Evolutionary conservation across 345 rosid species (phyloP).

Genomic region (Salix viminalis): DNA sequence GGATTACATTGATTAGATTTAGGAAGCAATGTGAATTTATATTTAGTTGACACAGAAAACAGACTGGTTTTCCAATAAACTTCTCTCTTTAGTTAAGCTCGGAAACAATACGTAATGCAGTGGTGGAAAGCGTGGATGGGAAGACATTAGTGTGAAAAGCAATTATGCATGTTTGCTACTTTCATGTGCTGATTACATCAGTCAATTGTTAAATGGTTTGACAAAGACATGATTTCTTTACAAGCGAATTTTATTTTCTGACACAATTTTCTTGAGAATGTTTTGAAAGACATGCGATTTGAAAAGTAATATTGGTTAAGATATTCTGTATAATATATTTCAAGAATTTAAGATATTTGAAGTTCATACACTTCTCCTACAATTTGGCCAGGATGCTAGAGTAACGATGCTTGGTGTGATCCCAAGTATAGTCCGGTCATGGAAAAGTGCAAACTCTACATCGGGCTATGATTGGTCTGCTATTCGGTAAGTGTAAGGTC

Average conservation of each 20-base stretch:
- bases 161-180: background rate
- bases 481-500: constrained; percentile 60
- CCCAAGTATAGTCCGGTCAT: constrained; percentile 87
- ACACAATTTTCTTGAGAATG: no score
- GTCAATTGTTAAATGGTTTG: no score
- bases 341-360: background rate
- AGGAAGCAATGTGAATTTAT: background rate
- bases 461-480: constrained; percentile 90
- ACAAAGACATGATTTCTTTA: no score
- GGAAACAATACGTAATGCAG: background rate
- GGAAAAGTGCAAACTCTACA: constrained; percentile 66
- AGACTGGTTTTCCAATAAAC: background rate
- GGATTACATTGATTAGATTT: background rate
- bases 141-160: background rate
- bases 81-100: background rate
- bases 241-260: no score
- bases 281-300: no score
- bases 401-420: constrained; percentile 96
- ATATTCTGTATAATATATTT: background rate
- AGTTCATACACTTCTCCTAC: constrained; percentile 4
- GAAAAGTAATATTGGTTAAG: background rate
- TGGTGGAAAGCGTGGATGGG: background rate
- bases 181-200: background rate
- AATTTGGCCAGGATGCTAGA: constrained; percentile 68
- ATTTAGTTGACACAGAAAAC: background rate